Evolutionary conservation across 176 grass and related monocot genomes (phyloP).

Genomic region (Oryza meridionalis): DNA sequence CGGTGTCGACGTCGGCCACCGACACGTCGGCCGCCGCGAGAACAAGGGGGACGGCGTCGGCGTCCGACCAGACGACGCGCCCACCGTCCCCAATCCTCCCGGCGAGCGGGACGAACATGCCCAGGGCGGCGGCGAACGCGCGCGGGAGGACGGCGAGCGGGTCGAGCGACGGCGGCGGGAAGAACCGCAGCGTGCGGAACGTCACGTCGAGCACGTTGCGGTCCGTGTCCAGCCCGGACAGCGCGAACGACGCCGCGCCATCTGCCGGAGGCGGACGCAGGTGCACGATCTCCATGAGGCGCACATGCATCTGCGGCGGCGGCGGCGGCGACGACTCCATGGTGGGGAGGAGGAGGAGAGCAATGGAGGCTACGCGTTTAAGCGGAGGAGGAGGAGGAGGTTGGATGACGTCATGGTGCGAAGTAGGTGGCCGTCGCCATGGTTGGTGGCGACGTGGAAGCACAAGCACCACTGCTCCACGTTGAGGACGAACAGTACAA

Average conservation of each 20-base stretch:
- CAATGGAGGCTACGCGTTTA: neutral
- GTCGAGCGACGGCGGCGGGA: conserved; percentile 44
- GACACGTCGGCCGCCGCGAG: conserved; percentile 28
- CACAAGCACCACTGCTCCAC: neutral
- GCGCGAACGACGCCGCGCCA: conserved; percentile 24
- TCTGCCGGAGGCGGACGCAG: conserved; percentile 39
- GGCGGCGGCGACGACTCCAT: conserved; percentile 20
- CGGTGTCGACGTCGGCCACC: conserved; percentile 36
- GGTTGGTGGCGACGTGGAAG: conserved; percentile 51
- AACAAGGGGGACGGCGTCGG: conserved; percentile 37
- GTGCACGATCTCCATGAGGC: conserved; percentile 45
- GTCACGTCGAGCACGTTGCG: conserved; percentile 63
- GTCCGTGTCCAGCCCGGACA: conserved; percentile 68
- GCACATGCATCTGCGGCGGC: conserved; percentile 1
- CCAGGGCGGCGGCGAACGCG: conserved; percentile 51
- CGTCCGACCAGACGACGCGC: neutral
- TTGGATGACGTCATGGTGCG: neutral
- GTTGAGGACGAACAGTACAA: neutral
- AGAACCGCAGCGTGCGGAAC: conserved; percentile 71
- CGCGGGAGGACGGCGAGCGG: conserved; percentile 45
- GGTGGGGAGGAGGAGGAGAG: neutral
- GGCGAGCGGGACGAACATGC: conserved; percentile 51
- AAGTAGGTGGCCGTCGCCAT: neutral
- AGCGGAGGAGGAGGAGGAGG: neutral
- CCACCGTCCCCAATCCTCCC: conserved; percentile 32